Percentiles rank a stretch among this genome's conserved stretches.
Conservation (phyloP, 2,329 filamentous ascomycete genomes). For the Penicillium olsonii region DNA sequence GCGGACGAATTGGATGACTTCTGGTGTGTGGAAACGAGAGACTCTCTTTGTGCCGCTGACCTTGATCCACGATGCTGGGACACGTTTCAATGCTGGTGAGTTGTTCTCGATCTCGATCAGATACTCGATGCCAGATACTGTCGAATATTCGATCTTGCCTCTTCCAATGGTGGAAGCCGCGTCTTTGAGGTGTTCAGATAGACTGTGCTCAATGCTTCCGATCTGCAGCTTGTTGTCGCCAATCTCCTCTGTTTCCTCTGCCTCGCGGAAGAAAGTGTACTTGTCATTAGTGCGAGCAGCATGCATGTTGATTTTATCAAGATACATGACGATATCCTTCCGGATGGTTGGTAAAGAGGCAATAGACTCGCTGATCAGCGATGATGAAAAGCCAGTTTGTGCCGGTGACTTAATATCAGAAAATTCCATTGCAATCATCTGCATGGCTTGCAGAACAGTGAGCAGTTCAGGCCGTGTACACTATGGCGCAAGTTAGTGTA, state of each 20-base stretch:
- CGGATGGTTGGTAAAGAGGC: conserved; percentile 74
- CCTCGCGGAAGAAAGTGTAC: conserved; percentile 87
- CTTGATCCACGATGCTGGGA: conserved; percentile 93
- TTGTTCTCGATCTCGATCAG: conserved; percentile 86
- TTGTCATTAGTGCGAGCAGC: conserved; percentile 88
- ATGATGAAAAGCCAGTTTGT: conserved; percentile 72
- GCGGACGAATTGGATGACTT: conserved; percentile 77
- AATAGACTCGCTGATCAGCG: conserved; percentile 70
- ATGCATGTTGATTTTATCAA: conserved; percentile 81
- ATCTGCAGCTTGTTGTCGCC: conserved; percentile 87
- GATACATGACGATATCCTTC: conserved; percentile 69
- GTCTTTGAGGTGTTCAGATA: conserved; percentile 71
- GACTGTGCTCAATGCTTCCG: conserved; percentile 84
- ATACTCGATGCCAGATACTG: conserved; percentile 88
- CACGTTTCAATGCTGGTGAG: conserved; percentile 70
- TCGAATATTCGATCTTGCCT: conserved; percentile 74
- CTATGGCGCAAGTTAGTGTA: conserved; percentile 30
- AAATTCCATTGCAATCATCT: conserved; percentile 78
- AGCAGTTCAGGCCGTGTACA: conserved; percentile 88
- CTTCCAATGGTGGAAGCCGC: conserved; percentile 73
- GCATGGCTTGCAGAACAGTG: conserved; percentile 79
- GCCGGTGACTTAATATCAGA: conserved; percentile 63
- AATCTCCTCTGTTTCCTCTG: conserved; percentile 85
- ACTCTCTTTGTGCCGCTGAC: conserved; percentile 92
- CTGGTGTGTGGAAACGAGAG: conserved; percentile 90